Base-by-base conservation (phyloP, 2,329 filamentous ascomycete genomes). In the Leptographium procerum region DNA sequence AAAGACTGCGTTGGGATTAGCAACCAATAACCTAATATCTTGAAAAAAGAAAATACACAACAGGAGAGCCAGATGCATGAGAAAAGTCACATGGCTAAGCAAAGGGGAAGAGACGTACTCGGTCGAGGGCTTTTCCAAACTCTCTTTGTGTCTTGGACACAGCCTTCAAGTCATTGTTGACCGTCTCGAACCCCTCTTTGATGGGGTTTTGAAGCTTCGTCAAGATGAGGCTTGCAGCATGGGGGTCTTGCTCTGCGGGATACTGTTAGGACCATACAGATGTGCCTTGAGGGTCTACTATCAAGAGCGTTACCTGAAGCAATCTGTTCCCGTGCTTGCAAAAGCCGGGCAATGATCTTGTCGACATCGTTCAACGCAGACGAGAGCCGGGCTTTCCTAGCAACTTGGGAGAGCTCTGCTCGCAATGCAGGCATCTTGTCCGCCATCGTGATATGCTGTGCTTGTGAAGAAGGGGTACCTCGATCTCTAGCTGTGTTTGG, bases 191-290 rank as follows among this genome's bases (percentile, higher is more conserved):
- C 1, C 86, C 84, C 56, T 86, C 78, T 67, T 91, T 94, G 59
- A 96, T 78, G 0, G 91, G 89, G 63, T 88, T 91, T 69, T 96
- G 91, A 22, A 96, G 81, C 69, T 87, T 91, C 33, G 88, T 87
- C 65, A 97, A 81, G 29, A 85, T 87, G 60, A 91, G 77, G 48
- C 85, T 83, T 19, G 89, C 85, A 45, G 82, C 82, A 62, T 85
- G 83, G 28, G 87, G 83, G 66, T 91, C 87, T 81, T 71, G 66
- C 51, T 71, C 72, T 73, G 58, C 13, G 4, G 26, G 9, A 29
- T 14, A 24, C 31, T 5, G n/a, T 22, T 3, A 48, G 58, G 40
- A 29, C 26, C 9, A 51, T 45, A 14, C n/a, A 9, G 26, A 13
- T 19, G 8, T 10, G 36, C 11, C 36, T 5, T 19, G 24, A 19